Evolutionary conservation across 108 stramenopile genomes (phyloP).

Genomic region (Fragilaria radians): DNA sequence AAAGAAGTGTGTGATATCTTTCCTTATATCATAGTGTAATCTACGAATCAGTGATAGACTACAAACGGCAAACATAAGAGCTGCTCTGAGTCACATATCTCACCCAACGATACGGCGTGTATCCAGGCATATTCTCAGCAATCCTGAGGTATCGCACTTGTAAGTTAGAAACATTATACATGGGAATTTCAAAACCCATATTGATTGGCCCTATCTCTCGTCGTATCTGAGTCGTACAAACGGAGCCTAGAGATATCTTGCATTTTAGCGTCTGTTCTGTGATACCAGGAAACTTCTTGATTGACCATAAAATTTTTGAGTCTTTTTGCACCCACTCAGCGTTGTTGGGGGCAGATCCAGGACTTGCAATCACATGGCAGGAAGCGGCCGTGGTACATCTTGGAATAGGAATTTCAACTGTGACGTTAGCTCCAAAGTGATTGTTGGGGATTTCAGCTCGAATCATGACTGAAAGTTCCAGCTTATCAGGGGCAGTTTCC

Average conservation of each 20-base stretch:
- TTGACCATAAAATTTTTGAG: conserved; percentile 89
- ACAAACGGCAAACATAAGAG: conserved; percentile 94
- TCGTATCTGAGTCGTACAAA: conserved; percentile 76
- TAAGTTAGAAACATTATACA: conserved; percentile 98
- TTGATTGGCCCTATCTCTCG: conserved; percentile 96
- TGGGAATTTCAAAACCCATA: conserved; percentile 98
- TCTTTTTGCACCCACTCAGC: conserved; percentile 80
- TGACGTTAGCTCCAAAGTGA: conserved; percentile 95
- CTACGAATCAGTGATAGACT: too few species aligned
- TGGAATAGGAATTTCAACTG: conserved; percentile 85
- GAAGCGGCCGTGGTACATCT: conserved; percentile 47
- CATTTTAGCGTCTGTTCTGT: conserved; percentile 91
- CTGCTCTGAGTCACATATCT: conserved; percentile 97
- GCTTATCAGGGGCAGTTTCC: conserved; percentile 83
- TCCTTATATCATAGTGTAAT: too few species aligned
- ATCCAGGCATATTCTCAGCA: conserved; percentile 91
- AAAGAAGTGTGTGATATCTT: too few species aligned
- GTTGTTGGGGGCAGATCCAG: conserved; percentile 47
- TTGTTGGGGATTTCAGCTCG: conserved; percentile 95
- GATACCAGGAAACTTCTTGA: conserved; percentile 96
- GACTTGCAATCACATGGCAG: conserved; percentile 60
- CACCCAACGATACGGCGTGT: conserved; percentile 99
- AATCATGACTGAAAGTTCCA: conserved; percentile 82
- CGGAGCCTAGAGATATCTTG: conserved; percentile 68
- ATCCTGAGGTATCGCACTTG: conserved; percentile 97